phyloP scores from a whole-genome alignment of 768 basidiomycete species.

The Boletus pseudopeckii region DNA sequence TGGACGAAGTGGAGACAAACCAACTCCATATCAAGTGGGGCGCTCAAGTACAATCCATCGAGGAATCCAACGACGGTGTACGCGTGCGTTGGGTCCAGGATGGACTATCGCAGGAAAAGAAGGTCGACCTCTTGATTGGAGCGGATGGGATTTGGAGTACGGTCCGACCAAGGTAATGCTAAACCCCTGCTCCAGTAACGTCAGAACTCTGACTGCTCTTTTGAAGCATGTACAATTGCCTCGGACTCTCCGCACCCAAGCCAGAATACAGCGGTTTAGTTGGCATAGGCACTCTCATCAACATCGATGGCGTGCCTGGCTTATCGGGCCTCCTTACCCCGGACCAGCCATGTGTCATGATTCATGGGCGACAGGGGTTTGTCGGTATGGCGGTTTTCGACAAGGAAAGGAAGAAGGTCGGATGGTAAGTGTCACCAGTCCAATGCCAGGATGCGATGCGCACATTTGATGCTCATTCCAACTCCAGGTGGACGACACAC shows the following conservation, averaged over 20 bases:
- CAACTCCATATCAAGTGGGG: constrained; percentile 20
- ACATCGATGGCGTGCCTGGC: constrained; percentile 20
- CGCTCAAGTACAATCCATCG: constrained; percentile 22
- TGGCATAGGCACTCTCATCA: constrained; percentile 19
- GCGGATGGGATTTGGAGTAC: constrained; percentile 33
- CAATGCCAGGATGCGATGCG: background rate
- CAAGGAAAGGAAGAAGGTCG: constrained; percentile 21
- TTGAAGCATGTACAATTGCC: constrained; percentile 22
- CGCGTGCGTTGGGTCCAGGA: constrained; percentile 26
- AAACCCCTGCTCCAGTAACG: background rate
- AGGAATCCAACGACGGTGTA: constrained; percentile 24
- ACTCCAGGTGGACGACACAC: constrained; percentile 29
- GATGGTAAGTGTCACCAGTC: constrained; percentile 17
- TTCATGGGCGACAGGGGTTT: constrained; percentile 26
- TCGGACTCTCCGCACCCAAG: constrained; percentile 17
- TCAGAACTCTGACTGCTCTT: background rate
- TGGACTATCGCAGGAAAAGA: constrained; percentile 18
- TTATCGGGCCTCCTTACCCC: constrained; percentile 16
- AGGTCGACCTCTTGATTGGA: constrained; percentile 30
- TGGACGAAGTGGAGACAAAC: constrained; percentile 25
- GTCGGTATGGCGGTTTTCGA: constrained; percentile 29
- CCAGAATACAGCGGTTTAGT: constrained; percentile 31
- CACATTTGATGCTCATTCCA: background rate
- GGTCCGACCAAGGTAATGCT: constrained; percentile 22
- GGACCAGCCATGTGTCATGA: constrained; percentile 29